Evolutionary conservation across 169 alveolate genomes (phyloP), one percentile per base, ranked within the genome.

Genomic region (Cryptosporidium felis): DNA sequence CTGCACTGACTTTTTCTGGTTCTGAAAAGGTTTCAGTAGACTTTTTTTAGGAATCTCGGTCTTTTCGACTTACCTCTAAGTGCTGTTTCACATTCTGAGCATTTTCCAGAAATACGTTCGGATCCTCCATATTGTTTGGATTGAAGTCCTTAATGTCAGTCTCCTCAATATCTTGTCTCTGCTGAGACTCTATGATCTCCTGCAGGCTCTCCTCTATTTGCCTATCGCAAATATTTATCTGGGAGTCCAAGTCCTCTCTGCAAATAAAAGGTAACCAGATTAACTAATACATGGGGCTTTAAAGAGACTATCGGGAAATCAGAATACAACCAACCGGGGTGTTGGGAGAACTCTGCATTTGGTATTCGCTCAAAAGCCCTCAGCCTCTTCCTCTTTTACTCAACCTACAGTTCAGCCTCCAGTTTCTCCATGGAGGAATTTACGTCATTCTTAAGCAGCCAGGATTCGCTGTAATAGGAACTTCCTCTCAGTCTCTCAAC

Each of bases 391-490:
- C n/a, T n/a, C 8, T 0, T 6, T 38, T 23, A 10, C 8, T 28
- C 14, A 5, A 74, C 82, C 56, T 53, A 74, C 82, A 74, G 41
- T 18, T 74, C 60, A n/a, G 3, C 34, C 18, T 74, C 56, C 30
- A 74, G 26, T 4, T 16, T 56, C 40, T 74, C 82, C 30, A 74
- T 45, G 2, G 82, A 74, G 10, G 65, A 49, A 40, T 74, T 74
- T 36, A 74, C 82, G 9, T 74, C 58, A 38, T 74, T 74, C 41
- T 53, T 74, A 16, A 74, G 51, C n/a, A 53, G 23, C 82, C 82
- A 74, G 40, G 82, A 74, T 28, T 74, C 82, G n/a, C 82, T 56
- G 56, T 74, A 74, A 74, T 74, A 74, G 0, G 82, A 74, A 10
- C 26, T 53, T 1, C 82, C 82, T 30, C 46, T 60, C 21, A 74